These are phyloP conservation scores for Dendrobium chrysotoxum DNA, from an alignment of 106 monocot genomes.

Conservation along the genomic window DNA sequence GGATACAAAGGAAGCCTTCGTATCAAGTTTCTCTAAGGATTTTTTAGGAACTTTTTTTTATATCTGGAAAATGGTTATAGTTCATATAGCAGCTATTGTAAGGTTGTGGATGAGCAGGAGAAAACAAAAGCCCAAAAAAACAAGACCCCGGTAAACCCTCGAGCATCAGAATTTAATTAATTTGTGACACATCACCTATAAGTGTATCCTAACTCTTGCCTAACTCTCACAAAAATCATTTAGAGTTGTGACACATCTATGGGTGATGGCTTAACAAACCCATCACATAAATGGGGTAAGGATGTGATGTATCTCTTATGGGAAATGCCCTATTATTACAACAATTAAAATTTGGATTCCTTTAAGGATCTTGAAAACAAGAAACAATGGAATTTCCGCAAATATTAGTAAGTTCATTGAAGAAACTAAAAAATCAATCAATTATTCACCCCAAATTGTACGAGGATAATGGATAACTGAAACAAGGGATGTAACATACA, in stretches of 20 bases:
- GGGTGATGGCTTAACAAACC: no score
- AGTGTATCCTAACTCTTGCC: no score
- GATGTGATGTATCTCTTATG: background rate
- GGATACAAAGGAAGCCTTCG: no score
- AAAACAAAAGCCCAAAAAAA: background rate
- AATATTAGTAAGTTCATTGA: background rate
- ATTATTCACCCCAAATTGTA: background rate
- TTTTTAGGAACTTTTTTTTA: no score
- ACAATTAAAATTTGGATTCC: background rate
- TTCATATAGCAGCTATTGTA: background rate
- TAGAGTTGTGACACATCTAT: no score
- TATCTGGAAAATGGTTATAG: no score
- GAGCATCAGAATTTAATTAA: no score
- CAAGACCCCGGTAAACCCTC: no score
- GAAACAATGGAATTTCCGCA: background rate
- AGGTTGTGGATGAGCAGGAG: background rate
- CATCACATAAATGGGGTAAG: background rate
- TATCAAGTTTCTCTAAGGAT: no score
- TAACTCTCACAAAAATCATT: no score
- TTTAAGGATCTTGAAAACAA: background rate
- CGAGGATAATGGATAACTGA: background rate
- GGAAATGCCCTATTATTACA: background rate
- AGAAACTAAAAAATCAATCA: background rate
- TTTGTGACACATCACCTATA: no score
- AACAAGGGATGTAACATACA: background rate